Percentiles rank a stretch among this genome's conserved stretches.
Evolutionary conservation across 305 asterid genomes (phyloP).

Genomic region (Salvia sclarea): DNA sequence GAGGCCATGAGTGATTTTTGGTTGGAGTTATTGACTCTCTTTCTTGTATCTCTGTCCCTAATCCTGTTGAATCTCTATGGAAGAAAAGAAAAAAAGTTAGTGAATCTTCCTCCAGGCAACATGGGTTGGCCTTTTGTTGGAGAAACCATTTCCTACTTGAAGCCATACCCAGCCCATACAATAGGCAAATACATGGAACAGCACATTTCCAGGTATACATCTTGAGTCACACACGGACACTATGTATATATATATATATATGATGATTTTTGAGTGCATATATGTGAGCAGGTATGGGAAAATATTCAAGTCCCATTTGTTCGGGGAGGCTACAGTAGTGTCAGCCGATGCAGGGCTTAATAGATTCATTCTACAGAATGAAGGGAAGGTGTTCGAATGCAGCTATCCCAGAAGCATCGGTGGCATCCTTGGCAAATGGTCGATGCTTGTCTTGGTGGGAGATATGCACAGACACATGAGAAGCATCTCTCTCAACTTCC

Average conservation of each 20-base stretch:
- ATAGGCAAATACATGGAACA: constrained; percentile 80
- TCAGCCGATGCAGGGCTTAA: constrained; percentile 92
- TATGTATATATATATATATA: too few species aligned
- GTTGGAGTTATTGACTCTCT: constrained; percentile 35
- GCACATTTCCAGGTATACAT: constrained; percentile 67
- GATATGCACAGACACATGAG: constrained; percentile 95
- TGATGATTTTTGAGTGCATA: too few species aligned
- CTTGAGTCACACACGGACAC: too few species aligned
- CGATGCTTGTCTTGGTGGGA: constrained; percentile 88
- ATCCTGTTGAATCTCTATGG: constrained; percentile 36
- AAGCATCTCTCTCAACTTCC: constrained; percentile 70
- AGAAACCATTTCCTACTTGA: constrained; percentile 72
- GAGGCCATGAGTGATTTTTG: constrained; percentile 51
- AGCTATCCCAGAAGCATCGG: constrained; percentile 93
- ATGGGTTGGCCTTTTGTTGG: constrained; percentile 97
- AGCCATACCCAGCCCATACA: constrained; percentile 71
- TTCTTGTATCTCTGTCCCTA: constrained; percentile 44
- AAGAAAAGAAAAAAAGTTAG: constrained; percentile 41
- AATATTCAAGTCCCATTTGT: constrained; percentile 79
- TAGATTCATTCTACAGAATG: constrained; percentile 70
- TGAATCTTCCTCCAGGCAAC: constrained; percentile 82
- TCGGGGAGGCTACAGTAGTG: constrained; percentile 79
- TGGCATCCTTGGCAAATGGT: constrained; percentile 96
- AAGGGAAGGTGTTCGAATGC: constrained; percentile 82
- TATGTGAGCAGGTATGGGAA: constrained; percentile 84